phyloP scores from a whole-genome alignment of 805 yeast species.

The Ogataea populi-albae region DNA sequence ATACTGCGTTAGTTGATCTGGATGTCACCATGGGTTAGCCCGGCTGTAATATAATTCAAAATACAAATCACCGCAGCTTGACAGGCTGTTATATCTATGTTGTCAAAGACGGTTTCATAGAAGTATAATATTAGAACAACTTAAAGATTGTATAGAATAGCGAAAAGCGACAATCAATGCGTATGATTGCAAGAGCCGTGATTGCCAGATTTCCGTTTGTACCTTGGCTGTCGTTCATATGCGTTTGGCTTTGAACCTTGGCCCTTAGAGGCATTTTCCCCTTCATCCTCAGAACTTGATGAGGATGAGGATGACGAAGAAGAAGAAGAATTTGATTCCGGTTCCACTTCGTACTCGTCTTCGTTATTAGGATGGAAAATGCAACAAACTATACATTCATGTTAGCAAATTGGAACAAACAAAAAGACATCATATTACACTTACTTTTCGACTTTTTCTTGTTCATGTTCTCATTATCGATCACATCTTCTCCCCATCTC shows the following conservation, averaged over 20 bases:
- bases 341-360: conserved; percentile 32
- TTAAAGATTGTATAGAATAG: too few relatives aligned
- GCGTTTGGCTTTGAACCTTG: conserved; percentile 60
- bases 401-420: conserved; percentile 9
- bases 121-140: too few relatives aligned
- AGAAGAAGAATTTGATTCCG: conserved; percentile 13
- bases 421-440: conserved; percentile 15
- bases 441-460: conserved; percentile 80
- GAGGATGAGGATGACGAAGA: conserved; percentile 21
- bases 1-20: conserved; percentile 62
- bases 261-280: conserved; percentile 8
- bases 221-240: conserved; percentile 82
- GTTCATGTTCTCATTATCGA: conserved; percentile 87
- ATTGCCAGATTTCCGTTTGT: conserved; percentile 37
- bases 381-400: conserved; percentile 54
- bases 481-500: conserved; percentile 79
- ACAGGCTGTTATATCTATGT: conserved; percentile 4
- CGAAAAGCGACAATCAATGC: too few relatives aligned
- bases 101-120: conserved; percentile 16
- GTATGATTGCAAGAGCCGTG: too few relatives aligned
- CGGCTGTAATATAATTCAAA: neutral
- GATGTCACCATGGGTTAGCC: conserved; percentile 43
- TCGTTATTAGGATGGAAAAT: conserved; percentile 79
- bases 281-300: conserved; percentile 25
- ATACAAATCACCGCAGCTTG: neutral